Evolutionary conservation across 352 stramenopile genomes (phyloP).

Genomic region (Phytophthora sojae): DNA sequence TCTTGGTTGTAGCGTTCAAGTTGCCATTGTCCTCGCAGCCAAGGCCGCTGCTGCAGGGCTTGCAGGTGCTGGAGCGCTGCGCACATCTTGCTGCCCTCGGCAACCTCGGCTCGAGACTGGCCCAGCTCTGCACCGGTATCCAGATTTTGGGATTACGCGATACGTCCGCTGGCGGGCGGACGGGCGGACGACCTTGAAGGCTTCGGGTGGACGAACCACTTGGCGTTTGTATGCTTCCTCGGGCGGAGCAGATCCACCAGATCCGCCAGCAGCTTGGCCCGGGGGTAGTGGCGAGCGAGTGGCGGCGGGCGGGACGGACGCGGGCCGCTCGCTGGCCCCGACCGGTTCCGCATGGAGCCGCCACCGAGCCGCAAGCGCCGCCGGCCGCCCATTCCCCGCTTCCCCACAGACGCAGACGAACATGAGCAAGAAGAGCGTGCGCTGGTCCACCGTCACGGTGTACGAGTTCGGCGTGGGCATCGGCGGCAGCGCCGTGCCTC

Average conservation of each 20-base stretch:
- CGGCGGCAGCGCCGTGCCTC: constrained; percentile 54
- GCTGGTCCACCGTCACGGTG: constrained; percentile 64
- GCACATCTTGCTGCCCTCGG: not conserved
- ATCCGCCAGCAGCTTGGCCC: constrained; percentile 3
- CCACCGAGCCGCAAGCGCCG: constrained; percentile 7
- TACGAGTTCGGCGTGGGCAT: constrained; percentile 64
- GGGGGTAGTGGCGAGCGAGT: constrained; percentile 9
- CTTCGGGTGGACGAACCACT: not conserved
- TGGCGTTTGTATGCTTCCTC: constrained; percentile 23
- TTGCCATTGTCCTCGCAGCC: too few species aligned
- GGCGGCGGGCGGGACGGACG: constrained; percentile 5
- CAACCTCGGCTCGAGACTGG: too few species aligned
- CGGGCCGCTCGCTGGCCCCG: not conserved
- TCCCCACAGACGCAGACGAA: not conserved
- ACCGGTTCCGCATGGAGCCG: not conserved
- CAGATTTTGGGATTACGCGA: constrained; percentile 22
- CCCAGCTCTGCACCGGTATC: too few species aligned
- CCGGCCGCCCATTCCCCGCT: not conserved
- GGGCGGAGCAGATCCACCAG: constrained; percentile 11
- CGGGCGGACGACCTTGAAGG: constrained; percentile 14
- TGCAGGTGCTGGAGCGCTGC: not conserved
- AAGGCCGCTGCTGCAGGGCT: too few species aligned
- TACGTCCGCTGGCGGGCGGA: constrained; percentile 20
- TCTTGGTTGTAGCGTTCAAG: too few species aligned
- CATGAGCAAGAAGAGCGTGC: constrained; percentile 25